Conservation (phyloP, 2,329 filamentous ascomycete species). For the Podosphaera fusca region DNA sequence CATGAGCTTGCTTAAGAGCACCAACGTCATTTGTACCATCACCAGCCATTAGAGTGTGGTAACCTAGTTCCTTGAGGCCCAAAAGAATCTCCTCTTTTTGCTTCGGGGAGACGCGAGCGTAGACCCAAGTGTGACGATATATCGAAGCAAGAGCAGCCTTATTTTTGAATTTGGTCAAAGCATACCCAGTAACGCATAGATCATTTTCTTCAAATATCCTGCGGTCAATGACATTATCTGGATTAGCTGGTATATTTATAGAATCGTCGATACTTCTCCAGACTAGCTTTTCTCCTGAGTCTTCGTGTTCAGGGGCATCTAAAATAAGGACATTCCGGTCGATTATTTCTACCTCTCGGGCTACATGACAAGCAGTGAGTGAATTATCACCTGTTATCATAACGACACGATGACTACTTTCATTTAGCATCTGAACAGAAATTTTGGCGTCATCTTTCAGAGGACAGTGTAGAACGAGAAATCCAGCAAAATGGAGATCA, state of each 20-base stretch:
- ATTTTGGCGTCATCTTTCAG: slow-evolving; percentile 91
- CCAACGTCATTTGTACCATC: slow-evolving; percentile 97
- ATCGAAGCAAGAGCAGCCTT: slow-evolving; percentile 55
- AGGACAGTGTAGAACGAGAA: slow-evolving; percentile 84
- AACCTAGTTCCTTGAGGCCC: slow-evolving; percentile 85
- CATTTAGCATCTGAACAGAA: slow-evolving; percentile 88
- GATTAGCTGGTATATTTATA: slow-evolving; percentile 64
- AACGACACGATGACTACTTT: slow-evolving; percentile 92
- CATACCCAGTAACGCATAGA: slow-evolving; percentile 88
- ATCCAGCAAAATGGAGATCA: slow-evolving; percentile 72
- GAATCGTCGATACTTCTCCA: slow-evolving; percentile 94
- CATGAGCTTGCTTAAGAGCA: slow-evolving; percentile 90
- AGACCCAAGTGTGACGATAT: slow-evolving; percentile 84
- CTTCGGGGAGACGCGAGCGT: slow-evolving; percentile 91
- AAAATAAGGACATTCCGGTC: slow-evolving; percentile 87
- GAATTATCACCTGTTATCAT: slow-evolving; percentile 99
- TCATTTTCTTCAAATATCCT: slow-evolving; percentile 71
- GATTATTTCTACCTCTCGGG: slow-evolving; percentile 87
- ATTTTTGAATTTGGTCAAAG: slow-evolving; percentile 67
- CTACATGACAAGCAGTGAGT: slow-evolving; percentile 86
- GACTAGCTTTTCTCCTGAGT: slow-evolving; percentile 56
- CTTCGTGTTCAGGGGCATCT: slow-evolving; percentile 80
- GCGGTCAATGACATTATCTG: slow-evolving; percentile 54
- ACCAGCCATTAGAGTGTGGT: slow-evolving; percentile 96
- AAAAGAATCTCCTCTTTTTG: slow-evolving; percentile 98